Evolutionary conservation across 345 rosid genomes (phyloP), one percentile per base, ranked within the genome.

Genomic region (Gossypium australe): DNA sequence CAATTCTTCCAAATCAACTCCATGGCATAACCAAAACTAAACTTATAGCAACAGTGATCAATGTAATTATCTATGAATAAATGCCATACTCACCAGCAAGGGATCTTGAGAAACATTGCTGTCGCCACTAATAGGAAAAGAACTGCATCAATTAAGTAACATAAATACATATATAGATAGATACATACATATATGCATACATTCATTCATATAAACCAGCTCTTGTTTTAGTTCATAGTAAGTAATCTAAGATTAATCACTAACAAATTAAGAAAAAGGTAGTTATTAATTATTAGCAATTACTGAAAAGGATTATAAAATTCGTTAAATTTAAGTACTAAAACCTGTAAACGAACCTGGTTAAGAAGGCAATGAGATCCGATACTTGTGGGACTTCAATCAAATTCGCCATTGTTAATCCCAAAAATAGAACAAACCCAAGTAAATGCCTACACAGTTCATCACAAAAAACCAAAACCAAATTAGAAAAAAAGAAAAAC

Each of bases 381-480:
- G 83, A 79, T 2, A 85, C 79, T 64, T 74, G 85, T 80, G 92
- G 85, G 20, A 83, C 72, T 76, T 83, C 73, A 77, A 82, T 64
- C 69, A 85, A 57, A 77, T 90, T 90, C 58, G 86, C 86, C 78
- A 87, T n/a, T 11, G 95, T 86, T 82, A 94, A 76, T 75, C 82
- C 94, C 83, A 87, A 53, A 78, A 94, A 92, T 45, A 94, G 78
- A 55, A 92, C 62, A 81, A 94, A 94, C 34, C 98, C 98, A 77
- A 90, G 70, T 4, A 94, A 80, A 85, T 94, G 98, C 82, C 98
- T 94, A 84, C 48, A 82, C 43, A 68, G 34, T 29, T 29, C 14
- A 67, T 13, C 48, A 68, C 5, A 59, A 53, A 49, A 45, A 55
- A 2, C 24, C 11, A 27, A 17, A 62, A 34, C 4, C 2, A 51